Conservation (phyloP, 2,329 filamentous ascomycete species). For the Grosmannia huntii region DNA sequence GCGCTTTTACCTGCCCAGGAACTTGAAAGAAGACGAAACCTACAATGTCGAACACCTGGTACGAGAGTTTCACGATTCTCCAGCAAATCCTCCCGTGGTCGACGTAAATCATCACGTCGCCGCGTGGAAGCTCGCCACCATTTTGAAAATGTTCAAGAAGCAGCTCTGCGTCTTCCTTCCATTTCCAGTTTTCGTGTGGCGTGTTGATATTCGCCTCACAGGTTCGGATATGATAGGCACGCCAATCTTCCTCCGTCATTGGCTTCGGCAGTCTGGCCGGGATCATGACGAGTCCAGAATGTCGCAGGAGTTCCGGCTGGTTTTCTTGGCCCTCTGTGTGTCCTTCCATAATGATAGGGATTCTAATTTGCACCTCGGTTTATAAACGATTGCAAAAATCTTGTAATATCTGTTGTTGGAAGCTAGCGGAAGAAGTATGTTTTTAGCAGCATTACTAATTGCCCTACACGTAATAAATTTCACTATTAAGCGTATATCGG, state of each 20-base stretch:
- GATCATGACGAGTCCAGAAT: neutral
- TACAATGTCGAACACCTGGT: neutral
- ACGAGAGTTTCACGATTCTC: neutral
- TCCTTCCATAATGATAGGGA: conserved; percentile 3
- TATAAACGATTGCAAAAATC: too few relatives aligned
- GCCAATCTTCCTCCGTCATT: conserved; percentile 27
- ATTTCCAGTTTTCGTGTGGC: neutral
- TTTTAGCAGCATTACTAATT: too few relatives aligned
- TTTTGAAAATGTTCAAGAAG: neutral
- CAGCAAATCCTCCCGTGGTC: neutral
- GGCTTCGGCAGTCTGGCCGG: neutral
- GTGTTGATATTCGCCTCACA: neutral
- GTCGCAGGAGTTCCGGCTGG: neutral
- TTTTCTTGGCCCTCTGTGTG: conserved; percentile 26
- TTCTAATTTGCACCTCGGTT: too few relatives aligned
- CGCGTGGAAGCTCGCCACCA: neutral
- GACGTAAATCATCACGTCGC: neutral
- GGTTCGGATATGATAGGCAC: conserved; percentile 15
- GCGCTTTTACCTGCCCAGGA: neutral
- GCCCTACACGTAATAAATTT: too few relatives aligned
- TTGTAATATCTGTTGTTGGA: too few relatives aligned
- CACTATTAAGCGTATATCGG: too few relatives aligned
- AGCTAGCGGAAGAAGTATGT: too few relatives aligned
- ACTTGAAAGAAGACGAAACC: neutral
- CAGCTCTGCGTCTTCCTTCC: neutral